Base-by-base conservation (phyloP, 176 grass and related monocot genomes). In the Triticum monococcum region DNA sequence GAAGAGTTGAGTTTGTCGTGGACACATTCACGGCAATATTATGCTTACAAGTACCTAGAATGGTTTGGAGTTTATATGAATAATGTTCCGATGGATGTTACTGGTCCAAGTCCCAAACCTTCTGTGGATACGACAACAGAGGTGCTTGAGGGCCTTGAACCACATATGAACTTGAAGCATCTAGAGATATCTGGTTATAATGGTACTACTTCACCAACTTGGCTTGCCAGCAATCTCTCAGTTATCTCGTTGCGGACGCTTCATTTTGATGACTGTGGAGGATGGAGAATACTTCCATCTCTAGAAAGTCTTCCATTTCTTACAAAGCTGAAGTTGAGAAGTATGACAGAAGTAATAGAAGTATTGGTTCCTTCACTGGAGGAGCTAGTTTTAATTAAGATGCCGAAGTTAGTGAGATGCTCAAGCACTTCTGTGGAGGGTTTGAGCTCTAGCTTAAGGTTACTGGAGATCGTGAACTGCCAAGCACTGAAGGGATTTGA, bases 301-400 rank as follows among this genome's bases (percentile, higher is more conserved):
- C 40, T 94, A 0, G 23, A 73, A 20, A 22, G 9, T 8, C 22
- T 94, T 24, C 8, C 31, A 0, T 81, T 64, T 4, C 79, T 92
- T 8, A 54, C 0, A 41, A 76, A 78, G 33, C 13, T 92, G 8
- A 22, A 23, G 41, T 8, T 88, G 57, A 64, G 11, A 0, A 18
- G 14, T 1, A 40, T 84, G 38, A 0, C 0, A 0, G 1, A 68
- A 11, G 16, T 86, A 40, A 79, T 0, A 11, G 77, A 79, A n/a
- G 1, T 92, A 17, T 31, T 23, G 16, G 12, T 92, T 80, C 83
- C 71, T 38, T 41, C 64, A 3, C 35, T 92, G 31, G 79, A 87
- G 35, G 40, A 84, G 79, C 57, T 92, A 2, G 14, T 83, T 75
- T 12, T 92, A 28, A 3, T 12, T 57, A 0, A 64, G 2, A 69